phyloP scores from a whole-genome alignment of 2,329 filamentous ascomycete genomes.

The Cytospora piceae region DNA sequence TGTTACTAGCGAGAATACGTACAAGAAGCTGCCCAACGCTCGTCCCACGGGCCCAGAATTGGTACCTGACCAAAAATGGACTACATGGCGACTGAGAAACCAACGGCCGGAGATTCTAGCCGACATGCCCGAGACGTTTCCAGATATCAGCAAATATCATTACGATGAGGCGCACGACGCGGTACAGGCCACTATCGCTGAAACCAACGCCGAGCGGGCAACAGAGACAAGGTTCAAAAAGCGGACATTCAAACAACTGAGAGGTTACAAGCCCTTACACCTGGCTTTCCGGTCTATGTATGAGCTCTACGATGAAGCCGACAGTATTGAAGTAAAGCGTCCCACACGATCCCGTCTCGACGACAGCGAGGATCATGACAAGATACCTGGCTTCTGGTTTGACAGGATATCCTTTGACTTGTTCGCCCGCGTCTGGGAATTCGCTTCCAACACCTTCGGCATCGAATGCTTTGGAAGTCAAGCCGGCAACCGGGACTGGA shows the following conservation, averaged over 20 bases:
- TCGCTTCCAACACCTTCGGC: conserved; percentile 25
- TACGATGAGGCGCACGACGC: conserved; percentile 1
- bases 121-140: conserved; percentile 14
- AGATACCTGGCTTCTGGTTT: conserved; percentile 26
- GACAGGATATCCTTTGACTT: conserved; percentile 25
- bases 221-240: conserved; percentile 2
- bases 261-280: conserved; percentile 4
- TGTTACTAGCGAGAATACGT: not conserved
- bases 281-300: conserved; percentile 17
- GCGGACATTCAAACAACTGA: conserved; percentile 18
- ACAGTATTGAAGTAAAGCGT: conserved; percentile 1
- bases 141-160: conserved; percentile 15
- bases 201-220: not conserved
- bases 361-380: conserved; percentile 13
- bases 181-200: not conserved
- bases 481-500: conserved; percentile 17
- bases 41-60: conserved; percentile 10
- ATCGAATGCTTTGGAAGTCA: not conserved
- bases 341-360: conserved; percentile 13
- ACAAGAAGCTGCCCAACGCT: conserved; percentile 21
- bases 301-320: conserved; percentile 4
- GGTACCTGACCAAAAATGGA: conserved; percentile 22
- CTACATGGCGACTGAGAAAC: conserved; percentile 25
- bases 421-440: conserved; percentile 27
- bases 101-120: conserved; percentile 20